These are phyloP conservation scores for Henckelia pumila DNA, from an alignment of 257 asterid genomes.

Conservation along the genomic window DNA sequence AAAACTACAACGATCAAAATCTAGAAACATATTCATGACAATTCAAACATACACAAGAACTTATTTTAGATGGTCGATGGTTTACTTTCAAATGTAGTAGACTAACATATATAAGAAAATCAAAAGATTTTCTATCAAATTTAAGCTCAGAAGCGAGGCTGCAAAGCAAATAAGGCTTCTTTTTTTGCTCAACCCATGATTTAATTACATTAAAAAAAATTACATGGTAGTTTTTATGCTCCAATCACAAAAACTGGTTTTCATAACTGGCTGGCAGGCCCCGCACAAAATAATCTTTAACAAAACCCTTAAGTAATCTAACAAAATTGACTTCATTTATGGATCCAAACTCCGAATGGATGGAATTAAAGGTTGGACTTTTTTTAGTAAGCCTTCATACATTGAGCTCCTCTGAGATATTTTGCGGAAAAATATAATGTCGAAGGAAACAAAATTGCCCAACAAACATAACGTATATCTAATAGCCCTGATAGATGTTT, in stretches of 20 bases:
- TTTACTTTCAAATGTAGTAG: neutral
- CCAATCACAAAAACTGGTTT: neutral
- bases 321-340: neutral
- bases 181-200: neutral
- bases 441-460: neutral
- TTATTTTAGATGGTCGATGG: constrained; percentile 8
- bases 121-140: neutral
- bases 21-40: constrained; percentile 4
- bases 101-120: neutral
- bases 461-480: neutral
- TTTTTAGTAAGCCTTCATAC: neutral
- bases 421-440: neutral
- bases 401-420: neutral
- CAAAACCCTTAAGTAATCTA: neutral
- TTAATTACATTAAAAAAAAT: too few relatives aligned
- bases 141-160: neutral
- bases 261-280: neutral
- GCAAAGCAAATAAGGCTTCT: neutral
- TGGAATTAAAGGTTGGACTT: neutral
- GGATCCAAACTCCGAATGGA: neutral
- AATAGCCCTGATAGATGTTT: neutral
- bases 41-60: constrained; percentile 6
- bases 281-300: neutral
- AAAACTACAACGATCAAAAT: constrained; percentile 22
- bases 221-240: neutral